A percentile compares a stretch with the other conserved stretches of the same genome.
These are phyloP conservation scores for Hura crepitans DNA, from an alignment of 441 rosid species.

Conservation along the genomic window DNA sequence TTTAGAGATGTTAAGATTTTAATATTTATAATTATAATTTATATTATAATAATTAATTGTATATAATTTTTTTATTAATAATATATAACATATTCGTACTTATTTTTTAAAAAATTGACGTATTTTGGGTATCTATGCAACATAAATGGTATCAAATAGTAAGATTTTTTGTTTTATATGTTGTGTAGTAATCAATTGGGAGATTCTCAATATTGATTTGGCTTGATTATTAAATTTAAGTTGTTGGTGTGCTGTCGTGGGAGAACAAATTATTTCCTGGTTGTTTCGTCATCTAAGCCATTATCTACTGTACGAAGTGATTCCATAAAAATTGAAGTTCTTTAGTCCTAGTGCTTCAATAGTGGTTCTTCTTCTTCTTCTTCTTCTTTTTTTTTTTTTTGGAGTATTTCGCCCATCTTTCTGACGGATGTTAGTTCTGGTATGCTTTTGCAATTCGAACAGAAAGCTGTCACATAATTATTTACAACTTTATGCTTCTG, in stretches of 20 bases:
- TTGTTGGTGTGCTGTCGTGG: neutral
- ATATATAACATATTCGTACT: too few species aligned
- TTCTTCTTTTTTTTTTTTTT: neutral
- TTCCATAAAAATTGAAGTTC: constrained; percentile 1
- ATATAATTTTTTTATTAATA: too few species aligned
- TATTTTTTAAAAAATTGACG: too few species aligned
- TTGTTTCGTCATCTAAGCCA: too few species aligned
- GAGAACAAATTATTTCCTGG: neutral
- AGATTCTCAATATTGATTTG: neutral
- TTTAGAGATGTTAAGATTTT: too few species aligned
- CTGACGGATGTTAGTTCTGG: neutral
- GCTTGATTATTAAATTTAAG: neutral
- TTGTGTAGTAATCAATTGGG: neutral
- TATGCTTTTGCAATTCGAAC: constrained; percentile 33
- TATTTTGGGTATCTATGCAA: too few species aligned
- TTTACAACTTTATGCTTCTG: constrained; percentile 63
- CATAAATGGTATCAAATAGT: too few species aligned
- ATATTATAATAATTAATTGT: too few species aligned
- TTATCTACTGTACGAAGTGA: neutral
- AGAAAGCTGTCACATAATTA: constrained; percentile 85
- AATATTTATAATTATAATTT: too few species aligned
- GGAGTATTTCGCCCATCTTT: neutral
- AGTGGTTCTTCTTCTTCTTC: too few species aligned
- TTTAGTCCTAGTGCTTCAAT: neutral
- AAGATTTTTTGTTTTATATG: too few species aligned